A percentile compares a stretch with the other conserved stretches of the same genome.
These are phyloP conservation scores for Tricholoma terreum DNA, from an alignment of 768 basidiomycete species.

Conservation along the genomic window DNA sequence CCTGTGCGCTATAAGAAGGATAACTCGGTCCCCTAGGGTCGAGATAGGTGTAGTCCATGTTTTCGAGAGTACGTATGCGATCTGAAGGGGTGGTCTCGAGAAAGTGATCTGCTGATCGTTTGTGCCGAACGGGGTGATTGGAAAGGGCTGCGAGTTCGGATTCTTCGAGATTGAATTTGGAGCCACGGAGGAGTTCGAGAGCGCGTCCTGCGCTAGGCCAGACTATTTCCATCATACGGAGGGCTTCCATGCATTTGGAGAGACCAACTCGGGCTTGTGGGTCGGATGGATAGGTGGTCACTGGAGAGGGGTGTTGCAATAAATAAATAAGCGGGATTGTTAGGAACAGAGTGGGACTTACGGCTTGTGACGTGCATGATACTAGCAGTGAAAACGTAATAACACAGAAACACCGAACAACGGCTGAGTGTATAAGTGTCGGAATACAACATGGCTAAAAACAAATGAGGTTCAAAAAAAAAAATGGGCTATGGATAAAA, in stretches of 20 bases:
- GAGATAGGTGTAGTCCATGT: background rate
- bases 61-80: background rate
- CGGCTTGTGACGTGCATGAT: conserved; percentile 76
- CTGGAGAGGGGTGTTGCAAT: conserved; percentile 28
- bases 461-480: background rate
- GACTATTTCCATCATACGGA: conserved; percentile 60
- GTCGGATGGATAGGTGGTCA: conserved; percentile 61
- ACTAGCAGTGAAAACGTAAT: conserved; percentile 76
- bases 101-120: conserved; percentile 58
- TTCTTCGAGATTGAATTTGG: conserved; percentile 41
- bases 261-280: conserved; percentile 68
- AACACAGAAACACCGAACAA: conserved; percentile 68
- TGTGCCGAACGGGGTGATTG: conserved; percentile 37
- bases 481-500: background rate
- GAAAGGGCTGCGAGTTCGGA: conserved; percentile 19
- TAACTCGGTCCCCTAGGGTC: background rate
- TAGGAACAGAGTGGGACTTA: conserved; percentile 34
- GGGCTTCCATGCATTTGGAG: conserved; percentile 61
- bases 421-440: conserved; percentile 60
- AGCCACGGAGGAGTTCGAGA: conserved; percentile 65
- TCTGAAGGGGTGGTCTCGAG: conserved; percentile 32
- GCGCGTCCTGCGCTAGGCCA: conserved; percentile 81
- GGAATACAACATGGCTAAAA: conserved; percentile 53
- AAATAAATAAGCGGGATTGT: background rate
- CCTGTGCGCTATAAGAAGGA: background rate